A percentile compares a stretch with the other conserved stretches of the same genome.
These are phyloP conservation scores for Sordariomycetes sp. DNA, from an alignment of 2,329 filamentous ascomycete species.

Conservation along the genomic window DNA sequence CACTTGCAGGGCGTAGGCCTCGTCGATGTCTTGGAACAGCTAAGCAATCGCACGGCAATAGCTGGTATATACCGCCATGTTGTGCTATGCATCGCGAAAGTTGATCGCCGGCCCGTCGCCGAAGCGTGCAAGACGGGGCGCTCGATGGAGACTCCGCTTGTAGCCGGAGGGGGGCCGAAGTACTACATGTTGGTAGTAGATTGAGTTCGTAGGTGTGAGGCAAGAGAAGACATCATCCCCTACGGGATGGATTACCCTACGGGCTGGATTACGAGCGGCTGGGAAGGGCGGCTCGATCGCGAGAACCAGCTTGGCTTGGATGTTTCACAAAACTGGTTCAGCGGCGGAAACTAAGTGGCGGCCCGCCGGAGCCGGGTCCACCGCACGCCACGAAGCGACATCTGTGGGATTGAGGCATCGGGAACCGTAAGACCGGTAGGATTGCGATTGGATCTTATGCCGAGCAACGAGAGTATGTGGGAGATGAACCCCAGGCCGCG, in stretches of 20 bases:
- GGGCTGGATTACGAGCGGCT: not conserved
- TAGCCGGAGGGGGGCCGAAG: not conserved
- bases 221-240: not conserved
- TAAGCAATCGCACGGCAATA: not conserved
- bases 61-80: not conserved
- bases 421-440: too few relatives aligned
- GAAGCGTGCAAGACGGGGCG: not conserved
- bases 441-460: too few relatives aligned
- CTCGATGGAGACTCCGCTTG: not conserved
- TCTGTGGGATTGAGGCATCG: not conserved
- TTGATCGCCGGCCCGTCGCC: not conserved
- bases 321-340: not conserved
- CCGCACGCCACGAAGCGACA: not conserved
- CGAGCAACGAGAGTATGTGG: too few relatives aligned
- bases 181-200: not conserved
- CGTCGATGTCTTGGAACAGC: not conserved
- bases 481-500: too few relatives aligned
- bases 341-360: not conserved
- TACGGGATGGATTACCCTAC: not conserved
- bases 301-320: not conserved
- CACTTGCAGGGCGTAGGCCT: not conserved
- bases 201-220: not conserved
- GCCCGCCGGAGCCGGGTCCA: not conserved
- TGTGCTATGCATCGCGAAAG: not conserved
- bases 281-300: not conserved